Percentiles rank a stretch among this genome's conserved stretches.
Evolutionary conservation across 768 basidiomycete genomes (phyloP).

Genomic region (Rhizopogon roseolus): DNA sequence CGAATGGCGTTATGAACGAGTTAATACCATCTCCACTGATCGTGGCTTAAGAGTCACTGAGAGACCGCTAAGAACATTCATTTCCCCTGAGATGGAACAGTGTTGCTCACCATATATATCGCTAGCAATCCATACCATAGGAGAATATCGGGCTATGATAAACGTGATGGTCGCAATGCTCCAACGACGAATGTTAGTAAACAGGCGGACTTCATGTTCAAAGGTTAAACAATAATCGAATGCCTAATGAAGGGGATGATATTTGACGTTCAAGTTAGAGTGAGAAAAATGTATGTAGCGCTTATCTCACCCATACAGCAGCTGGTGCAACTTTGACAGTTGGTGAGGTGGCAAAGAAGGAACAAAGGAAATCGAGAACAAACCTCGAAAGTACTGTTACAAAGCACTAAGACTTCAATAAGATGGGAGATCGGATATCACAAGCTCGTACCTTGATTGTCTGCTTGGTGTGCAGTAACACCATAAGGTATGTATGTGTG

Average conservation of each 20-base stretch:
- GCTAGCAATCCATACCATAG: not conserved
- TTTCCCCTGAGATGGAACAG: no score
- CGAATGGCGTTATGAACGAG: not conserved
- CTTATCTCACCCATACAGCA: conserved; percentile 1
- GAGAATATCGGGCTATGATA: conserved; percentile 5
- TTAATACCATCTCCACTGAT: not conserved
- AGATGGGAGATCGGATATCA: no score
- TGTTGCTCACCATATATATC: conserved; percentile 3
- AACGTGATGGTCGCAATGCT: conserved; percentile 4
- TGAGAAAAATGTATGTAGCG: not conserved
- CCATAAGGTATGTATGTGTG: no score
- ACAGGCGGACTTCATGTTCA: conserved; percentile 3
- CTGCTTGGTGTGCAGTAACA: no score
- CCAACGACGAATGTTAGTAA: not conserved
- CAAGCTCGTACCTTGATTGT: no score
- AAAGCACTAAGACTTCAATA: not conserved
- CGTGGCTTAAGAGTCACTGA: not conserved
- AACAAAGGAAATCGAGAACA: not conserved
- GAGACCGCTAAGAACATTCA: not conserved
- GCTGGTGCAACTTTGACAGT: not conserved
- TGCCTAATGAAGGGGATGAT: not conserved
- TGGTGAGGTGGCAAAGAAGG: not conserved
- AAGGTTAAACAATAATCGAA: conserved; percentile 5
- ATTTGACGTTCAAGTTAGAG: not conserved
- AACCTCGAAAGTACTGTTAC: conserved; percentile 4